Evolutionary conservation across 441 rosid species (phyloP).

Genomic region (Metrosideros polymorpha): DNA sequence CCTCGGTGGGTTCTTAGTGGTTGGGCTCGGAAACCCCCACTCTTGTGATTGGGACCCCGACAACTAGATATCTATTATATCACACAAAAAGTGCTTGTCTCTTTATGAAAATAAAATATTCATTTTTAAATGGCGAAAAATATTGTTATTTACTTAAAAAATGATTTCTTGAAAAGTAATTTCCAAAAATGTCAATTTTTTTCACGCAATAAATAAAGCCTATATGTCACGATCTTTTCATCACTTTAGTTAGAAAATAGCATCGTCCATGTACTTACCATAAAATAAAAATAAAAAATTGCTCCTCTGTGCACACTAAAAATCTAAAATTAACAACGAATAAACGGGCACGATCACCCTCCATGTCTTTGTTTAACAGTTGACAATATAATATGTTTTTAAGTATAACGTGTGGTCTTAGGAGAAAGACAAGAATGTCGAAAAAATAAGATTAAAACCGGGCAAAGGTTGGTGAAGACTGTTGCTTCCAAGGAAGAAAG

Average conservation of each 20-base stretch:
- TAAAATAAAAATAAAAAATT: too few species aligned
- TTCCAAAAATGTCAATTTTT: too few species aligned
- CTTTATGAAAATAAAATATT: too few species aligned
- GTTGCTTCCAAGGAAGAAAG: background rate
- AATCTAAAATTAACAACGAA: background rate
- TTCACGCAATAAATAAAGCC: too few species aligned
- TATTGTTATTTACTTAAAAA: too few species aligned
- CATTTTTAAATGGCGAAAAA: too few species aligned
- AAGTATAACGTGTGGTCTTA: background rate
- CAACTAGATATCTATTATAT: background rate
- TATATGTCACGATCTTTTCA: background rate
- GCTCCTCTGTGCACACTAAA: background rate
- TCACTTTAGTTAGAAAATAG: background rate
- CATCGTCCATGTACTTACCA: background rate
- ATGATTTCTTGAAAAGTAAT: background rate
- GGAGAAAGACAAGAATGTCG: background rate
- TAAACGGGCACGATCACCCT: background rate
- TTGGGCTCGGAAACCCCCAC: too few species aligned
- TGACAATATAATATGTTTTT: background rate
- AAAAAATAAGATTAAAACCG: background rate
- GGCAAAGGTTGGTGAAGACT: background rate
- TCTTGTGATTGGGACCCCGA: accelerated
- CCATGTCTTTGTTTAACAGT: background rate
- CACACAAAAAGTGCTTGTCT: background rate
- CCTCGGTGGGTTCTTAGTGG: too few species aligned